Evolutionary conservation across 2,329 filamentous ascomycete species (phyloP).

Genomic region (Phoma herbarum): DNA sequence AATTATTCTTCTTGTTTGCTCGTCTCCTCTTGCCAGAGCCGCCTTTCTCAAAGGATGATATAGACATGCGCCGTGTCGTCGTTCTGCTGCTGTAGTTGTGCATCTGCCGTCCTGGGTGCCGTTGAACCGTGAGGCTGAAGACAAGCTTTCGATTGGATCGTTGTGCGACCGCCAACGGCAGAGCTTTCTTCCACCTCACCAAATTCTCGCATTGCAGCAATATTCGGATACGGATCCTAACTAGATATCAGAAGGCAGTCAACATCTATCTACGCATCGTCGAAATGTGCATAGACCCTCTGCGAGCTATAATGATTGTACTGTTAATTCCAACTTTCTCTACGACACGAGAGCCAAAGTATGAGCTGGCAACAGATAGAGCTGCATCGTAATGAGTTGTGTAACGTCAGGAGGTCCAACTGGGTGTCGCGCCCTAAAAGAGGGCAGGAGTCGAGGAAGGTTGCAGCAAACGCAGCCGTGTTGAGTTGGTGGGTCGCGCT

Average conservation of each 20-base stretch:
- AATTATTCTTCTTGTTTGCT: neutral
- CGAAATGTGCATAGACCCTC: too few species aligned
- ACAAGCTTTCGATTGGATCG: conserved; percentile 7
- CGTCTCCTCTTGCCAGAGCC: neutral
- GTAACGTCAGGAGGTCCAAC: neutral
- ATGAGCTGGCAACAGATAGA: neutral
- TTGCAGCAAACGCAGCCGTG: neutral
- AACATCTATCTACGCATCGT: too few species aligned
- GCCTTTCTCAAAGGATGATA: neutral
- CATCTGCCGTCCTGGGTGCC: conserved; percentile 10
- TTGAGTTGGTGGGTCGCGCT: neutral
- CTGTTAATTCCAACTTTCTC: too few species aligned
- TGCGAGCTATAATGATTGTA: too few species aligned
- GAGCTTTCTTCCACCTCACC: conserved; percentile 10
- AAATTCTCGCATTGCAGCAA: too few species aligned
- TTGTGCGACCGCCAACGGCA: conserved; percentile 3
- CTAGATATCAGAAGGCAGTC: too few species aligned
- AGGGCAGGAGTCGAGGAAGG: neutral
- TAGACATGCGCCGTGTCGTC: neutral
- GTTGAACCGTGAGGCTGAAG: conserved; percentile 4
- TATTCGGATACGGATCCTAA: too few species aligned
- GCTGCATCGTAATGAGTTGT: neutral
- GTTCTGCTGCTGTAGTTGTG: neutral
- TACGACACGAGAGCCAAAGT: too few species aligned
- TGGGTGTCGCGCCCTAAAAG: neutral